Conservation (phyloP, 139 green algal species). For the Chlamydomonas applanata region DNA sequence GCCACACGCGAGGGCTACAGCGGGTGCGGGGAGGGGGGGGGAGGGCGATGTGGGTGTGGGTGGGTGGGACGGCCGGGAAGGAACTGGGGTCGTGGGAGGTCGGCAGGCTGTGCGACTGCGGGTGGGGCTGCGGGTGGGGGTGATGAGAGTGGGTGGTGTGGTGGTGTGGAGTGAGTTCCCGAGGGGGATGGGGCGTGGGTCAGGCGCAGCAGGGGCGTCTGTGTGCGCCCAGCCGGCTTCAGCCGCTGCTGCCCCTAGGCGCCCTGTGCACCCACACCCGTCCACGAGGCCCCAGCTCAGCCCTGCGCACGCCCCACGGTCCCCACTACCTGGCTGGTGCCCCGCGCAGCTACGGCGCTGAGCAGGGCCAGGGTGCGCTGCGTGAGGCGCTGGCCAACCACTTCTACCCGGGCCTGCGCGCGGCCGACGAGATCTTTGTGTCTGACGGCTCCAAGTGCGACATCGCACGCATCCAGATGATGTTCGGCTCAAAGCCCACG, state of each 20-base stretch:
- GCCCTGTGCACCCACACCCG: too few relatives aligned
- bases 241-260: too few relatives aligned
- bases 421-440: slow-evolving; percentile 91
- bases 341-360: slow-evolving; percentile 92
- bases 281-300: too few relatives aligned
- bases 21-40: slow-evolving; percentile 51
- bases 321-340: too few relatives aligned
- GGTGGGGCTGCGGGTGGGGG: too few relatives aligned
- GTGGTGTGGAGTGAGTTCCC: too few relatives aligned
- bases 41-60: neutral
- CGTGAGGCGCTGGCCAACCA: slow-evolving; percentile 74
- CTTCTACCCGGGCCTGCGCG: slow-evolving; percentile 80
- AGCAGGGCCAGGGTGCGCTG: slow-evolving; percentile 85
- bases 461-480: slow-evolving; percentile 93
- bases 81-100: neutral
- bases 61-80: neutral
- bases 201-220: neutral
- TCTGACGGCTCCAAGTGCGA: slow-evolving; percentile 99
- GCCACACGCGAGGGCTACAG: slow-evolving; percentile 92
- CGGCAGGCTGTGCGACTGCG: too few relatives aligned
- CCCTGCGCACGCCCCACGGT: too few relatives aligned
- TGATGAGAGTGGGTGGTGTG: neutral
- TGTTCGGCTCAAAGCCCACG: slow-evolving; percentile 55
- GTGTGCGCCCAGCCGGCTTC: too few relatives aligned
- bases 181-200: neutral